Evolutionary conservation across 345 rosid species (phyloP).

Genomic region (Gossypium rotundifolium): DNA sequence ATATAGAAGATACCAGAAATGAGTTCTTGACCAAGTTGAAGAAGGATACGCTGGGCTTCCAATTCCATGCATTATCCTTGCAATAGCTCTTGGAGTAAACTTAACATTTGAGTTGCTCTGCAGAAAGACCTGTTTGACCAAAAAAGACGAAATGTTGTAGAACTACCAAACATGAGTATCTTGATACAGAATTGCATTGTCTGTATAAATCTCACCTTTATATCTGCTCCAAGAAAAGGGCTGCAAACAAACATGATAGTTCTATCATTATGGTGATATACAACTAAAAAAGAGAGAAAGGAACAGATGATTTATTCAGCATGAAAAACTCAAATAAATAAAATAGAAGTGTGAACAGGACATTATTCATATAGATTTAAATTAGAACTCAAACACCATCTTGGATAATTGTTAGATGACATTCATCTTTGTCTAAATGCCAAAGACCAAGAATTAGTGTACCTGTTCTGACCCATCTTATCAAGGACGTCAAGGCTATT

Average conservation of each 20-base stretch:
- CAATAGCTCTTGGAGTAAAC: conserved; percentile 89
- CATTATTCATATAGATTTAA: not conserved
- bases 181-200: conserved; percentile 13
- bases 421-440: not conserved
- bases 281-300: not conserved
- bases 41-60: conserved; percentile 86
- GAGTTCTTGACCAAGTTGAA: conserved; percentile 72
- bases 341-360: not conserved
- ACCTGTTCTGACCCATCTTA: conserved; percentile 49
- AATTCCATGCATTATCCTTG: conserved; percentile 93
- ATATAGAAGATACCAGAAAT: conserved; percentile 67
- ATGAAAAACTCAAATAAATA: not conserved
- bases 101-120: conserved; percentile 73
- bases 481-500: conserved; percentile 19
- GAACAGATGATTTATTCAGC: not conserved
- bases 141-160: conserved; percentile 7
- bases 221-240: conserved; percentile 85
- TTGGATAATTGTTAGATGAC: not conserved
- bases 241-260: conserved; percentile 43
- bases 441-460: conserved; percentile 1
- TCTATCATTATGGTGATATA: conserved; percentile 21
- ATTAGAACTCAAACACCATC: not conserved
- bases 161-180: conserved; percentile 3
- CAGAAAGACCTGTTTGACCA: conserved; percentile 63
- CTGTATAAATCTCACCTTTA: conserved; percentile 55